Evolutionary conservation across 2,329 filamentous ascomycete genomes (phyloP), one percentile per base, ranked within the genome.

Genomic region (Blastomyces silverae): DNA sequence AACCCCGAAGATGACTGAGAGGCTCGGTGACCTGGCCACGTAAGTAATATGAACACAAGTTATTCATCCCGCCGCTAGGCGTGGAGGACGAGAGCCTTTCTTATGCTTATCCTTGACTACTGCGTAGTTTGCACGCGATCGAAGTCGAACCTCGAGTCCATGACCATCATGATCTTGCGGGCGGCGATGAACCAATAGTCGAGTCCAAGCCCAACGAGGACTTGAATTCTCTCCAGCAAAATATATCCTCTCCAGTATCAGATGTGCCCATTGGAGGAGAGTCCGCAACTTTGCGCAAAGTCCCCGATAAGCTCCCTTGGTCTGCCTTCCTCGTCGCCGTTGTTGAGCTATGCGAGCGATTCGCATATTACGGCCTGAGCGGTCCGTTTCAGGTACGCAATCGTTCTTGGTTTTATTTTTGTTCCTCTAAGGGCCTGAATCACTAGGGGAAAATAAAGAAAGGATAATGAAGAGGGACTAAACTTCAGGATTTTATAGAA

Each of bases 301-400:
- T 85, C 37, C 82, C 82, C 39, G 83, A 85, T 72, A 82, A 80
- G 65, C 74, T 85, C 62, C 84, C 84, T 11, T 69, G 79, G 57
- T 82, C 83, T 1, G 82, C 83, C 62, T 85, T 81, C 74, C 76
- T 85, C 58, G 82, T 85, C 44, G 83, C 83, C 42, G 68, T 84
- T 20, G 81, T 85, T 55, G 84, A 85, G 69, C 73, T 85, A 63
- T 79, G 79, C 67, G 84, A 86, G 72, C 81, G 84, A 65, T 86
- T 86, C 76, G 81, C 83, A 66, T 85, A 82, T 76, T 85, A 84
- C 67, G 82, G 82, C 67, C 76, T 82, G 57, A 79, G 78, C 62
- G 82, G 82, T 64, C 73, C 83, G 34, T 84, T 84, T 72, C 82
- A 69, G 62, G 67, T 66, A 64, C 53, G 37, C 6, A 15, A 2